Conservation (phyloP, 2,329 filamentous ascomycete species). For the Coniochaeta hoffmannii region DNA sequence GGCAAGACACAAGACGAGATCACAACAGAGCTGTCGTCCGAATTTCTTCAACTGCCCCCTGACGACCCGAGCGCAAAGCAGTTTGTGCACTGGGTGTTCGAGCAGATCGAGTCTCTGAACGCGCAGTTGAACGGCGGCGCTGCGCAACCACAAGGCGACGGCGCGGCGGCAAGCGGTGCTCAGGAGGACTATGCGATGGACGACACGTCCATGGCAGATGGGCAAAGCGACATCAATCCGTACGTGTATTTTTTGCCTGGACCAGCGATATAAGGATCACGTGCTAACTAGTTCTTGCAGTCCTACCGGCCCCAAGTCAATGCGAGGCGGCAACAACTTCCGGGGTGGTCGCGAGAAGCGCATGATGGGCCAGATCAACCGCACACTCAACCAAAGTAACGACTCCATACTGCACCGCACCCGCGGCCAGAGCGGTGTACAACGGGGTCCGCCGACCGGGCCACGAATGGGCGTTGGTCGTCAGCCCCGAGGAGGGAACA, state of each 20-base stretch:
- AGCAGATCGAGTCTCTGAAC: conserved; percentile 66
- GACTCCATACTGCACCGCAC: conserved; percentile 78
- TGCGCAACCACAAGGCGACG: conserved; percentile 22
- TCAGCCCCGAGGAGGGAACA: conserved; percentile 43
- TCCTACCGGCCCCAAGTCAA: conserved; percentile 89
- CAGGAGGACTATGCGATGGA: conserved; percentile 56
- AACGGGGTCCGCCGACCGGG: conserved; percentile 63
- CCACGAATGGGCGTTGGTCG: conserved; percentile 49
- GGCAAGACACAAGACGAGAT: conserved; percentile 90
- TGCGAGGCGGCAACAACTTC: conserved; percentile 63
- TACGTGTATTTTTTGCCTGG: conserved; percentile 32
- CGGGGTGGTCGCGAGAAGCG: conserved; percentile 64
- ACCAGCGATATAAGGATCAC: neutral
- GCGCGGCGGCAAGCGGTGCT: conserved; percentile 20
- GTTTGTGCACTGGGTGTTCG: conserved; percentile 91
- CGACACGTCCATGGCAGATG: conserved; percentile 26
- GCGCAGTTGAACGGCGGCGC: conserved; percentile 49
- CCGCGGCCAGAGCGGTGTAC: conserved; percentile 68
- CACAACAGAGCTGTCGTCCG: conserved; percentile 76
- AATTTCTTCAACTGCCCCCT: conserved; percentile 73
- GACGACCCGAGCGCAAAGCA: conserved; percentile 77
- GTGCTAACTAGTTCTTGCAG: conserved; percentile 45
- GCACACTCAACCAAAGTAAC: conserved; percentile 68
- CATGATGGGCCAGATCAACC: conserved; percentile 78
- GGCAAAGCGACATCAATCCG: conserved; percentile 41